Percentiles rank a stretch among this genome's conserved stretches.
phyloP scores from a whole-genome alignment of 495 filamentous ascomycete species.

The Trichoderma reesei region DNA sequence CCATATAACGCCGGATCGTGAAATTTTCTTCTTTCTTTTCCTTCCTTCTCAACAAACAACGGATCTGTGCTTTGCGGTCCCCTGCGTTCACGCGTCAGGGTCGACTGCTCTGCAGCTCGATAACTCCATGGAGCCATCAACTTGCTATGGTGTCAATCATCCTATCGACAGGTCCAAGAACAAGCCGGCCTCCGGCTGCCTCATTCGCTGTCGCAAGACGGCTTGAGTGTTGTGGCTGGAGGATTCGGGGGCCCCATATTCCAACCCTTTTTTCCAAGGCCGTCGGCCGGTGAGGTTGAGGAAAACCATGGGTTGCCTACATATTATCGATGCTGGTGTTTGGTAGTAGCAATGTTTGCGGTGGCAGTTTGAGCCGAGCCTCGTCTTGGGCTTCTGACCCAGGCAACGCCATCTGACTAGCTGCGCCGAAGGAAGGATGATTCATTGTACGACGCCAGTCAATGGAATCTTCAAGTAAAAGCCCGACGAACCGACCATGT shows the following conservation, averaged over 20 bases:
- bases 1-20: neutral
- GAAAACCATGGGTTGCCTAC: conserved; percentile 79
- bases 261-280: conserved; percentile 72
- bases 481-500: neutral
- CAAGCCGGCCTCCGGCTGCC: conserved; percentile 47
- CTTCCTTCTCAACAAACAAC: conserved; percentile 38
- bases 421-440: neutral
- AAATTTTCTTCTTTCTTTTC: conserved; percentile 11
- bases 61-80: conserved; percentile 83
- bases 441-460: neutral
- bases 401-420: neutral
- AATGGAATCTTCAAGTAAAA: neutral
- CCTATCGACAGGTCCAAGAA: conserved; percentile 91
- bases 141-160: conserved; percentile 66
- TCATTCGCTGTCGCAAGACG: conserved; percentile 48
- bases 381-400: neutral
- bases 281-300: conserved; percentile 74
- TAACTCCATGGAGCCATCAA: conserved; percentile 67
- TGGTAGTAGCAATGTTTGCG: neutral
- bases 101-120: conserved; percentile 78
- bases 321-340: conserved; percentile 27
- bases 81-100: conserved; percentile 50
- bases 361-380: neutral
- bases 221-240: conserved; percentile 25
- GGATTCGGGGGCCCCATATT: conserved; percentile 65